These are phyloP conservation scores for Eragrostis curvula DNA, from an alignment of 176 grass and related monocot species.

Conservation along the genomic window DNA sequence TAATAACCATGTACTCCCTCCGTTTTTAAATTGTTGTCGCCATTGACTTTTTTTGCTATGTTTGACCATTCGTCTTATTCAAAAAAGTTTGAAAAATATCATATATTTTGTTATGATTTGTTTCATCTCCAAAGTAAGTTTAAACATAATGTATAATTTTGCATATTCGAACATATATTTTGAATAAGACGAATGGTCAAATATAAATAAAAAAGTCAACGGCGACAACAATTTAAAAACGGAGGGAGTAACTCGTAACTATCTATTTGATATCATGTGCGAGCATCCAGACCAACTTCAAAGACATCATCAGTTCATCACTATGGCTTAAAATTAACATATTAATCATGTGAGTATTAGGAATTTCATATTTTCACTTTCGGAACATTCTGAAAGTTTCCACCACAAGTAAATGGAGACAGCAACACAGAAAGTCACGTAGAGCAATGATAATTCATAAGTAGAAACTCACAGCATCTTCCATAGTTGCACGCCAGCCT, in stretches of 20 bases:
- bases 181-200: too few relatives aligned
- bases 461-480: slow-evolving; percentile 84
- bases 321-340: not conserved
- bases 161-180: too few relatives aligned
- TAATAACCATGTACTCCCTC: too few relatives aligned
- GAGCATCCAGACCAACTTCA: not conserved
- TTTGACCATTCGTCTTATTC: too few relatives aligned
- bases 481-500: slow-evolving; percentile 96
- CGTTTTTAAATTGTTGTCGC: too few relatives aligned
- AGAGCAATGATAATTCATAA: not conserved
- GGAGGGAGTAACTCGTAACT: not conserved
- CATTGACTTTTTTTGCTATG: too few relatives aligned
- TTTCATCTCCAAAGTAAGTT: too few relatives aligned
- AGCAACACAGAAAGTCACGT: not conserved
- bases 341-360: not conserved
- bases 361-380: not conserved
- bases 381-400: not conserved
- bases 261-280: slow-evolving; percentile 12
- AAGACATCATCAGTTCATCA: not conserved
- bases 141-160: too few relatives aligned
- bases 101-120: too few relatives aligned
- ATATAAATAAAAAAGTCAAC: too few relatives aligned
- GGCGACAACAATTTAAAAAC: too few relatives aligned
- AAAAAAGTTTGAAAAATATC: too few relatives aligned
- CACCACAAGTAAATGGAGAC: not conserved